A percentile compares a stretch with the other conserved stretches of the same genome.
Conservation (phyloP, 1,284 basidiomycete species). For the Fomitiporia mediterranea region DNA sequence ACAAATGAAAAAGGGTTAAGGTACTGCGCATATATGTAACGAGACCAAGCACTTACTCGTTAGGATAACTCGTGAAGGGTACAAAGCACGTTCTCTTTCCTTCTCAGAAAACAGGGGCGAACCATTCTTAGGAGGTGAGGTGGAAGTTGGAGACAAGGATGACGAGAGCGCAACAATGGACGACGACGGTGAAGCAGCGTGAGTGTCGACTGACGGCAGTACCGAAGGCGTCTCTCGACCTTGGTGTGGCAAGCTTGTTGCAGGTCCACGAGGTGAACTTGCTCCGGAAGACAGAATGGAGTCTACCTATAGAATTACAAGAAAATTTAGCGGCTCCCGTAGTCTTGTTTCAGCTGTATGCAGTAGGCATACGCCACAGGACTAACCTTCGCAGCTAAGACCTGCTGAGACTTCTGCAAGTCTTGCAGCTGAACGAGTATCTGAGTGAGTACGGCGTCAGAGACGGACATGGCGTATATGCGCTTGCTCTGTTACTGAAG, state of each 20-base stretch:
- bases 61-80: constrained; percentile 75
- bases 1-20: constrained; percentile 3
- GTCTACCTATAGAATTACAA: constrained; percentile 25
- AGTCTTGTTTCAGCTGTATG: neutral
- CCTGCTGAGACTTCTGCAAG: constrained; percentile 67
- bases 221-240: constrained; percentile 17
- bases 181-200: constrained; percentile 23
- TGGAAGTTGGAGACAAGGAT: constrained; percentile 28
- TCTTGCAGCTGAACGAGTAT: constrained; percentile 66
- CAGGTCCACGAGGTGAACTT: constrained; percentile 14
- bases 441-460: constrained; percentile 50
- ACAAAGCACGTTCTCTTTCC: constrained; percentile 68
- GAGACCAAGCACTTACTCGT: constrained; percentile 53
- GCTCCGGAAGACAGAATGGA: constrained; percentile 22
- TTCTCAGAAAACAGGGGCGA: constrained; percentile 39
- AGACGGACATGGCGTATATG: constrained; percentile 8
- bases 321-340: neutral
- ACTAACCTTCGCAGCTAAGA: constrained; percentile 66
- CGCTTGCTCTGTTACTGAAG: neutral
- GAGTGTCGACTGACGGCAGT: constrained; percentile 4
- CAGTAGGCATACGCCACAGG: neutral
- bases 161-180: constrained; percentile 28
- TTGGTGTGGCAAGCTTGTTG: neutral
- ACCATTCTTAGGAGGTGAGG: constrained; percentile 22
- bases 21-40: constrained; percentile 4